Evolutionary conservation across 352 stramenopile genomes (phyloP), one percentile per base, ranked within the genome.

Genomic region (Phytophthora hibernalis): DNA sequence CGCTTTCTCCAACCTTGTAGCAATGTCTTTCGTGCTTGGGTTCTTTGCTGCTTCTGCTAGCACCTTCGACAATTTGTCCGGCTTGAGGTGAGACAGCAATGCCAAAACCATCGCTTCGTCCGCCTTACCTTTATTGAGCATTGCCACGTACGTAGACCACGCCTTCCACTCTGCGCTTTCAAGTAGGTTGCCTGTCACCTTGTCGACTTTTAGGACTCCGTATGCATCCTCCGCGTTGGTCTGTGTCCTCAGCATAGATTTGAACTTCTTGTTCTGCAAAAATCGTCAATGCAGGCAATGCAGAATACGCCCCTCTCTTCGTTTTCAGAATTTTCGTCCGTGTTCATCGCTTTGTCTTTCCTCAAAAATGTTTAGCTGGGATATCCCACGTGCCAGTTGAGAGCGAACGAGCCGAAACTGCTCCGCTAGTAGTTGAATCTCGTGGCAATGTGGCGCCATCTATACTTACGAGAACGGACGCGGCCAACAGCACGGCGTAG

Each of bases 1-100:
- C 10, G 18, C 42, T 12, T 18, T 18, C 15, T 54, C 42, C 20
- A 52, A 37, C 8, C 26, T 61, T 3, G 7, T 20, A 10, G 49
- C 54, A 11, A 53, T 22, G 7, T 35, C 40, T 30, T 61, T 47
- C 18, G 42, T 61, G 31, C 12, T 53, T 5, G 54, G 18, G 24
- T 61, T 54, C 30, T 52, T 13, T 10, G 54, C 54, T 2, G 40
- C 20, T 3, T 40, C 11, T 5, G 33, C 38, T 9, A 60, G 26
- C 38, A 60, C 20, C 16, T 35, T 51, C 6, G 53, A 49, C 43
- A 24, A 31, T 5, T 40, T 40, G 33, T 40, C 33, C 2, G 33
- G 7, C 11, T 40, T 40, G 7, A 40, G 33, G 33, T 40, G 33
- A 16, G 15, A 40, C 11, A 40, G 7, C 33, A 40, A 16, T 10